phyloP scores from a whole-genome alignment of 225 moss, liverwort and hornwort species.

The Sphagnum contortum region DNA sequence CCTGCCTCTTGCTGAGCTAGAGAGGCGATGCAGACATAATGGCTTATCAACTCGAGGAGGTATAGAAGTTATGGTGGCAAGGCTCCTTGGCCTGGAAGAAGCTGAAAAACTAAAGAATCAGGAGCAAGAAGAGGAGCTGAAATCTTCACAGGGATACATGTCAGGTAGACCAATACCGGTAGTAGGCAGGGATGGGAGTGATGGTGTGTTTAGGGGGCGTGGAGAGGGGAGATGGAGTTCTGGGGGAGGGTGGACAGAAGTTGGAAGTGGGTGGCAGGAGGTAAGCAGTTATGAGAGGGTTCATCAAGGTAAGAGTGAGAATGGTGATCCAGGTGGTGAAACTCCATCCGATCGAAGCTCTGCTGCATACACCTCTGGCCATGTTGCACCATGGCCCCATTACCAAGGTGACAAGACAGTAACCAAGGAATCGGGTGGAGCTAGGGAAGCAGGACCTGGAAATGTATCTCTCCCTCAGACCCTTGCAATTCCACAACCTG shows the following conservation, averaged over 20 bases:
- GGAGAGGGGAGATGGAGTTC: conserved; percentile 53
- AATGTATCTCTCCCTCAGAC: conserved; percentile 26
- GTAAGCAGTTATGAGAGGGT: conserved; percentile 67
- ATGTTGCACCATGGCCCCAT: conserved; percentile 44
- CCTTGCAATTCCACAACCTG: conserved; percentile 57
- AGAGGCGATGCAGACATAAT: conserved; percentile 93
- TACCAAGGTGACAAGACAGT: conserved; percentile 59
- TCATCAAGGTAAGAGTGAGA: conserved; percentile 36
- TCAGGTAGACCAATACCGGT: conserved; percentile 21
- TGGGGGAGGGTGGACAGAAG: conserved; percentile 71
- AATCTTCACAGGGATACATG: conserved; percentile 49
- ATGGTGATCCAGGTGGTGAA: conserved; percentile 45
- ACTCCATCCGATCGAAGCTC: conserved; percentile 29
- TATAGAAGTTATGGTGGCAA: conserved; percentile 87
- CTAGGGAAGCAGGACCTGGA: conserved; percentile 11
- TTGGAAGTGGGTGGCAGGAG: conserved; percentile 92
- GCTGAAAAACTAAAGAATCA: conserved; percentile 97
- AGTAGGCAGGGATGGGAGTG: conserved; percentile 34
- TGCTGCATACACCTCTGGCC: conserved; percentile 13
- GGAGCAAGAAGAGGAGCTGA: conserved; percentile 82
- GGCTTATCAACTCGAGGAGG: conserved; percentile 93
- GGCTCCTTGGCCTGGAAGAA: conserved; percentile 91
- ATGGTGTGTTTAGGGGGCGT: conserved; percentile 38
- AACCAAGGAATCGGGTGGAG: conserved; percentile 14
- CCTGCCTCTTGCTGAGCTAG: conserved; percentile 85